phyloP scores from a whole-genome alignment of 805 yeast genomes.

The Cyberlindnera misumaiensis region DNA sequence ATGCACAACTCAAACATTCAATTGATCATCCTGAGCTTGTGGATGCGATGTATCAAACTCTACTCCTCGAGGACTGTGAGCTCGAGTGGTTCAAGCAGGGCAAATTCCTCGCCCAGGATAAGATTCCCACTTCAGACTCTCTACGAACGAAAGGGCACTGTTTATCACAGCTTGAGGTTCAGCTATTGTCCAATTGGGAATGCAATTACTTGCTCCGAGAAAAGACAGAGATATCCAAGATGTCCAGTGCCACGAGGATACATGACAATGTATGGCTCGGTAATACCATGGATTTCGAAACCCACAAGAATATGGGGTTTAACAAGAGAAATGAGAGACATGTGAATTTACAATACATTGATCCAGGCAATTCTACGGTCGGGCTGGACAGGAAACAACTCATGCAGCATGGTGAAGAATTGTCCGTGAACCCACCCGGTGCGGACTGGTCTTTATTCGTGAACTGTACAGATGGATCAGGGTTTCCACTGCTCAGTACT shows the following conservation, averaged over 20 bases:
- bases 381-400: conserved; percentile 29
- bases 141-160: conserved; percentile 16
- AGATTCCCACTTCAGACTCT: conserved; percentile 13
- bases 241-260: conserved; percentile 73
- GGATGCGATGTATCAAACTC: conserved; percentile 19
- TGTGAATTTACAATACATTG: conserved; percentile 31
- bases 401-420: conserved; percentile 12
- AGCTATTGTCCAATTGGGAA: conserved; percentile 54
- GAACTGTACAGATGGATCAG: conserved; percentile 53
- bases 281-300: conserved; percentile 65
- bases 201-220: conserved; percentile 65
- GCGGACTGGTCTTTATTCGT: conserved; percentile 50
- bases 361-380: conserved; percentile 45
- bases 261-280: conserved; percentile 68
- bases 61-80: conserved; percentile 14
- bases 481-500: conserved; percentile 41
- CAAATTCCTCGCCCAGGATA: conserved; percentile 21
- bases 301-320: conserved; percentile 17
- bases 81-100: conserved; percentile 8
- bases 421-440: conserved; percentile 42
- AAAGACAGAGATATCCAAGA: conserved; percentile 71
- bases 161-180: conserved; percentile 32
- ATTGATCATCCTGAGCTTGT: conserved; percentile 23
- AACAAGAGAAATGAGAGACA: conserved; percentile 6
- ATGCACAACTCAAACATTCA: conserved; percentile 34